Base-by-base conservation (phyloP, 306 rosid genomes). In the Abrus precatorius region DNA sequence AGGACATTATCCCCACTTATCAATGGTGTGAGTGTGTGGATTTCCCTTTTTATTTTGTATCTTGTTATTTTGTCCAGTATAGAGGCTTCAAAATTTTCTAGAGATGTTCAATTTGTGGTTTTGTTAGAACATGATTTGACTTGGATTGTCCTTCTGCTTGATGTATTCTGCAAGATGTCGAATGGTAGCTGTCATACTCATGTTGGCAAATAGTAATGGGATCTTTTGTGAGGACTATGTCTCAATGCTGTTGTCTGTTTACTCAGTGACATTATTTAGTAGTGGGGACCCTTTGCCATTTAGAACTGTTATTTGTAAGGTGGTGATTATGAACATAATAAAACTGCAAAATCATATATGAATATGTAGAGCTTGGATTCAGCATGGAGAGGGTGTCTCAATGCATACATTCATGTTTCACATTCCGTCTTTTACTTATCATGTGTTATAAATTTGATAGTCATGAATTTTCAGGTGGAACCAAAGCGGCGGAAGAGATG, bases 401-500 rank as follows among this genome's bases (percentile, higher is more conserved):
- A 38, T 28, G 55, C 12, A 13, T 3, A 2, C 13, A 57, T 33
- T 49, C 28, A 57, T 43, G 47, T 3, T 8, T 50, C 52, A 13
- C n/a, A n/a, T 47, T 12, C 40, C 9, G 55, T 20, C 63, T 75
- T 56, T 41, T 5, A 38, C 45, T 41, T 3, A n/a, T 81, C 9
- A 20, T 54, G 9, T 20, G 34, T 65, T 34, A 20, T 67, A 63
- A 12, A 9, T 80, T 5, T 49, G 69, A 49, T 49, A 71, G 10
- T 38, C 43, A 7, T 47, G 65, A 75, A 74, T 73, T 80, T 81
- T 83, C 82, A 94, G 97, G 90, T 87, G 67, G 91, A 89, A 80
- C 85, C 91, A 5, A 92, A 94, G 91, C 90, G 98, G 45, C 83
- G 90, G 60, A 94, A 87, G 89, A 85, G 90, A 83, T 87, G 86